phyloP scores from a whole-genome alignment of 2,329 filamentous ascomycete species.

The Fusarium metavorans region DNA sequence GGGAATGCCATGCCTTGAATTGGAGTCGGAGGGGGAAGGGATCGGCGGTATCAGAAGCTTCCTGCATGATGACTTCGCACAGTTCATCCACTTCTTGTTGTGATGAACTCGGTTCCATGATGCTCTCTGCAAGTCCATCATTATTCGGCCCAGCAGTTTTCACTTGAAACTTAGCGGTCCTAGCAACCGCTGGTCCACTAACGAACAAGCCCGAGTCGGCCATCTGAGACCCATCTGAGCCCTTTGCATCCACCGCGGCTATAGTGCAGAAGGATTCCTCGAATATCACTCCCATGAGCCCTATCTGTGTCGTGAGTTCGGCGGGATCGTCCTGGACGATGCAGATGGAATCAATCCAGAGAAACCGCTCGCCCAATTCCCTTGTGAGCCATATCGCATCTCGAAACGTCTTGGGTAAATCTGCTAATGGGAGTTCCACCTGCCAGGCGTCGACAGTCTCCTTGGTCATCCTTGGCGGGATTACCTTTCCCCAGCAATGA shows the following conservation, averaged over 20 bases:
- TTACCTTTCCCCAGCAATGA: neutral
- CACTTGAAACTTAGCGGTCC: neutral
- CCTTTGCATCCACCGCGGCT: neutral
- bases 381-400: neutral
- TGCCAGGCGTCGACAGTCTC: neutral
- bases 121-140: neutral
- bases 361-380: neutral
- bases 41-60: neutral
- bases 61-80: neutral
- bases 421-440: neutral
- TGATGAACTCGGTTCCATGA: neutral
- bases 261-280: slow-evolving; percentile 1
- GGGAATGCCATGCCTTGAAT: slow-evolving; percentile 1
- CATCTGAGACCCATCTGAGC: neutral
- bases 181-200: neutral
- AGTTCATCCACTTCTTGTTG: neutral
- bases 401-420: neutral
- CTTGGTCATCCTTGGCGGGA: neutral
- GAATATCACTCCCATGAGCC: slow-evolving; percentile 1
- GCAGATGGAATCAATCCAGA: neutral
- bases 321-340: neutral
- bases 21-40: neutral
- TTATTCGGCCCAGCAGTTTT: neutral
- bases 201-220: neutral
- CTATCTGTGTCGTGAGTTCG: neutral